Evolutionary conservation across 148 eudicot species (phyloP).

Genomic region (Nepenthes gracilis): DNA sequence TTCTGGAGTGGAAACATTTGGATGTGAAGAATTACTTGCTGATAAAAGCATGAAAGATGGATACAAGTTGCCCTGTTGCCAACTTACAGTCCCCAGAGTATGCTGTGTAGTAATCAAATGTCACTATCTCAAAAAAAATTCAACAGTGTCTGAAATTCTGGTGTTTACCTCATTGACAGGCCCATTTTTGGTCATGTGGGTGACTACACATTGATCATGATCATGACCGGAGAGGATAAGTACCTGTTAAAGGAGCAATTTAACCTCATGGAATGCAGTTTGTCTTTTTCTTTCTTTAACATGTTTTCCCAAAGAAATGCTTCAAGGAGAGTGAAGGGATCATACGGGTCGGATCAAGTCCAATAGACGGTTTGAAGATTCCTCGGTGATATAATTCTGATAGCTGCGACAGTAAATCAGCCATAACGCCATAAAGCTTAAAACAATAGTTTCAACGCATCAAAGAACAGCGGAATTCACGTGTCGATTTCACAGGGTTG

Average conservation of each 20-base stretch:
- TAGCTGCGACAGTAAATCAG: conserved; percentile 44
- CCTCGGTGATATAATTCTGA: conserved; percentile 73
- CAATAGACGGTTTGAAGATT: conserved; percentile 40
- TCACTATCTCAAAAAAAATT: conserved; percentile 7
- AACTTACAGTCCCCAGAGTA: conserved; percentile 85
- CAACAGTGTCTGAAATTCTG: conserved; percentile 1
- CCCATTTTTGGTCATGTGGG: conserved; percentile 47
- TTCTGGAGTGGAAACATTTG: conserved; percentile 32
- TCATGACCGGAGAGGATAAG: conserved; percentile 92
- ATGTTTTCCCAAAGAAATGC: neutral
- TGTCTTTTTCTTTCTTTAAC: neutral
- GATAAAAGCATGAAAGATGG: conserved; percentile 93
- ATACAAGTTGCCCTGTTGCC: conserved; percentile 89
- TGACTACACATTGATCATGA: conserved; percentile 86
- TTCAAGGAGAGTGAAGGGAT: conserved; percentile 12
- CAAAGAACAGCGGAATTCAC: neutral
- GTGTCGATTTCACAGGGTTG: neutral
- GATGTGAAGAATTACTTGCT: conserved; percentile 29
- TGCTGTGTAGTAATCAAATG: conserved; percentile 44
- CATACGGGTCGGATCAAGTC: conserved; percentile 72
- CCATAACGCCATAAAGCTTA: neutral
- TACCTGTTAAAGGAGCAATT: conserved; percentile 28
- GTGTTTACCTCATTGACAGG: conserved; percentile 60
- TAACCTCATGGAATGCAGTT: neutral
- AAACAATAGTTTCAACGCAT: neutral